Evolutionary conservation across 1,284 basidiomycete species (phyloP).

Genomic region (Sporisorium exsertum): DNA sequence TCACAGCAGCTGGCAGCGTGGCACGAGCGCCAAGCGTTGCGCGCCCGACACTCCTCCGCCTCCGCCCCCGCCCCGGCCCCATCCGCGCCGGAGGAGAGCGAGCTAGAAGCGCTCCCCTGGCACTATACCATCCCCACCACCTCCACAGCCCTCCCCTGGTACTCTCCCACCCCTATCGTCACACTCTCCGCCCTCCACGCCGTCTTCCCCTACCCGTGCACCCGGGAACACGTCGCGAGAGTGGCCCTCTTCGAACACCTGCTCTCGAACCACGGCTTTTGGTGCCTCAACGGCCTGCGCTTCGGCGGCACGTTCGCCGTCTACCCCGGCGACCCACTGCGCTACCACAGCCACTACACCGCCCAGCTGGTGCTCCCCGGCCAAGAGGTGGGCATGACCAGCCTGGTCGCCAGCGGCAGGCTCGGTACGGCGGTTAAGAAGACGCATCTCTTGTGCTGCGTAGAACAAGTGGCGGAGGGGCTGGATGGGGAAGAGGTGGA

Average conservation of each 20-base stretch:
- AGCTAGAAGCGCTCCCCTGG: conserved; percentile 22
- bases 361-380: conserved; percentile 70
- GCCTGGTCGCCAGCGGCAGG: conserved; percentile 92
- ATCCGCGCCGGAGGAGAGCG: no score
- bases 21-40: conserved; percentile 16
- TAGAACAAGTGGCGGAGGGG: background rate
- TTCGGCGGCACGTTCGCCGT: conserved; percentile 97
- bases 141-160: conserved; percentile 42
- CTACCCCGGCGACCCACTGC: conserved; percentile 94
- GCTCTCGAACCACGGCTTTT: conserved; percentile 72
- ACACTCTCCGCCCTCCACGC: conserved; percentile 76
- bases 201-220: conserved; percentile 82
- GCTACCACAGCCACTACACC: conserved; percentile 97
- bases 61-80: no score
- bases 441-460: conserved; percentile 85
- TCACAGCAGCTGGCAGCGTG: conserved; percentile 73
- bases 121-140: conserved; percentile 37
- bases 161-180: conserved; percentile 70
- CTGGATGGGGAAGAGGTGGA: background rate
- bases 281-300: conserved; percentile 81
- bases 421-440: conserved; percentile 98
- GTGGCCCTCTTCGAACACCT: conserved; percentile 83
- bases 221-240: conserved; percentile 75
- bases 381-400: conserved; percentile 1
- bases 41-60: conserved; percentile 70